Evolutionary conservation across 2,329 filamentous ascomycete species (phyloP).

Genomic region (Exophiala bonariae): DNA sequence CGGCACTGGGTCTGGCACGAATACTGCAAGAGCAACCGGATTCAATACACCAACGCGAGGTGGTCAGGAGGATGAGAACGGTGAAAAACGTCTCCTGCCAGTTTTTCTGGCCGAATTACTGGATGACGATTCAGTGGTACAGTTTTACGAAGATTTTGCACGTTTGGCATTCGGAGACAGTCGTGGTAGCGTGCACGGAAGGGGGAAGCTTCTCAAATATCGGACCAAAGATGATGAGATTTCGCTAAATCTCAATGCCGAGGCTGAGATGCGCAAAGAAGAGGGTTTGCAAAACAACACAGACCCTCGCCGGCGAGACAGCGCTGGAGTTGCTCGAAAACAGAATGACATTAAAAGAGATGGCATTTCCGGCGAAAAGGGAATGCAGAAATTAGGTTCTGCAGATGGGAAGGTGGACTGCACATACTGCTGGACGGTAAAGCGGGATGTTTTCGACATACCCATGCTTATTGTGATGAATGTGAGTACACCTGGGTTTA

Average conservation of each 20-base stretch:
- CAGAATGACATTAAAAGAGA: conserved; percentile 37
- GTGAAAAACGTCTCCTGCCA: conserved; percentile 60
- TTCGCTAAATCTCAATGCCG: conserved; percentile 27
- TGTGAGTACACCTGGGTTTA: conserved; percentile 7
- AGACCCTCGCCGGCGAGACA: conserved; percentile 24
- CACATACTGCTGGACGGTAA: conserved; percentile 95
- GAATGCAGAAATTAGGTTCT: conserved; percentile 75
- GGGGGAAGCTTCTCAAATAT: conserved; percentile 87
- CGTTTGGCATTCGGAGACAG: conserved; percentile 90
- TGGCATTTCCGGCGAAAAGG: conserved; percentile 55
- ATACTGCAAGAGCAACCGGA: conserved; percentile 44
- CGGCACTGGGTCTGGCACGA: conserved; percentile 38
- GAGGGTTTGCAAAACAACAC: conserved; percentile 39
- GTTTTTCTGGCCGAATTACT: conserved; percentile 91
- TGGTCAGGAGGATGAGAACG: conserved; percentile 21
- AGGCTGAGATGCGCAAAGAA: conserved; percentile 44
- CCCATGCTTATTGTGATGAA: conserved; percentile 92
- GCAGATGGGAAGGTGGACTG: conserved; percentile 91
- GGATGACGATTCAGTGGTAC: conserved; percentile 87
- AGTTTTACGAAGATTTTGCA: conserved; percentile 95
- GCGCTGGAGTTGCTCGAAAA: conserved; percentile 5
- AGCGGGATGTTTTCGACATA: conserved; percentile 95
- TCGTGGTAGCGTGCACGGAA: conserved; percentile 77
- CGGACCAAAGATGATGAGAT: conserved; percentile 64
- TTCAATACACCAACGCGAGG: conserved; percentile 45